phyloP scores from a whole-genome alignment of 2,329 filamentous ascomycete species.

The Verticillium nubilum region DNA sequence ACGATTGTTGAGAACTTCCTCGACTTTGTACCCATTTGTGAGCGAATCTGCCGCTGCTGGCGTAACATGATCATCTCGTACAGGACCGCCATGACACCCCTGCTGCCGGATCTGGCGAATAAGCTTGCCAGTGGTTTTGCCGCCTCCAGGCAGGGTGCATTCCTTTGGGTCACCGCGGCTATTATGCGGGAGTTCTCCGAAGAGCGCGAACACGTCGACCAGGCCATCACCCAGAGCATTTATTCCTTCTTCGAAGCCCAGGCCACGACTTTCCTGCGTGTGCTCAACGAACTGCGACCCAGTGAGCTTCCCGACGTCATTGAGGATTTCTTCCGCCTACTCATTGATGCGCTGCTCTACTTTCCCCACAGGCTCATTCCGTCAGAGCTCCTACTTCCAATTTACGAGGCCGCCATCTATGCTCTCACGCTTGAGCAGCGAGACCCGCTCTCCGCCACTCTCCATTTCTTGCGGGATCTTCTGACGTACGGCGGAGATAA shows the following conservation, averaged over 20 bases:
- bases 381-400: constrained; percentile 72
- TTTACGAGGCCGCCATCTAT: constrained; percentile 82
- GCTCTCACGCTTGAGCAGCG: constrained; percentile 85
- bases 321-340: constrained; percentile 92
- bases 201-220: constrained; percentile 77
- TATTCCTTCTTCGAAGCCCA: constrained; percentile 95
- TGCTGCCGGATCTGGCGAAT: constrained; percentile 80
- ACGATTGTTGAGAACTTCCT: constrained; percentile 86
- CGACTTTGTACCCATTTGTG: constrained; percentile 80
- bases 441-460: constrained; percentile 82
- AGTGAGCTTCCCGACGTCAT: constrained; percentile 77
- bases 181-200: constrained; percentile 95
- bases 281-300: constrained; percentile 76
- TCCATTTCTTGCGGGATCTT: constrained; percentile 90
- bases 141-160: constrained; percentile 84
- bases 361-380: constrained; percentile 80
- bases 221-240: constrained; percentile 77
- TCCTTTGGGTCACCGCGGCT: constrained; percentile 96
- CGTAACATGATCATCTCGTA: constrained; percentile 96
- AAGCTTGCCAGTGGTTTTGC: constrained; percentile 84
- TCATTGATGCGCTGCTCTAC: constrained; percentile 87
- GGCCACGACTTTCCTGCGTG: constrained; percentile 80
- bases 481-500: constrained; percentile 82
- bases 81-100: constrained; percentile 77
- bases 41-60: constrained; percentile 93